Evolutionary conservation across 495 filamentous ascomycete species (phyloP).

Genomic region (Xylaria intraflava): DNA sequence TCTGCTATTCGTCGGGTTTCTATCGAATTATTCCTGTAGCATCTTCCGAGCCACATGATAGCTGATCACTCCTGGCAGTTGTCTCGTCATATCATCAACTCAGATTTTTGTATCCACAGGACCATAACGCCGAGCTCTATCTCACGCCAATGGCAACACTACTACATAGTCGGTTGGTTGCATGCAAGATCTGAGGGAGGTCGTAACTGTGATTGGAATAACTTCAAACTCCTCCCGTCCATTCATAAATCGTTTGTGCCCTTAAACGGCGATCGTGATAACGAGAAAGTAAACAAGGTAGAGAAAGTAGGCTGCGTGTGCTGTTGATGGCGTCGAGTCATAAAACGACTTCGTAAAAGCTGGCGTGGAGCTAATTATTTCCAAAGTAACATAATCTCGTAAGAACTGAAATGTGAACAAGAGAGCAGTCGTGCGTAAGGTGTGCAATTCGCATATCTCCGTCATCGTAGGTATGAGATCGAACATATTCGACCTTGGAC

Average conservation of each 20-base stretch:
- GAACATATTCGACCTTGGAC: slow-evolving; percentile 1
- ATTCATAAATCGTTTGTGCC: slow-evolving; percentile 25
- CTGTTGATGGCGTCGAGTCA: neutral
- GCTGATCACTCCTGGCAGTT: slow-evolving; percentile 5
- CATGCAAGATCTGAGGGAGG: slow-evolving; percentile 8
- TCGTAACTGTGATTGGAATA: slow-evolving; percentile 1
- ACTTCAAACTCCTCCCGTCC: slow-evolving; percentile 13
- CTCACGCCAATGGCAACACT: slow-evolving; percentile 12
- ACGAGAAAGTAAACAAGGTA: slow-evolving; percentile 16
- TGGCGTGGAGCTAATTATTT: slow-evolving; percentile 13
- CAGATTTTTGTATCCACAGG: slow-evolving; percentile 18
- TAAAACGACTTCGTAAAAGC: neutral
- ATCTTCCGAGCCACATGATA: slow-evolving; percentile 1
- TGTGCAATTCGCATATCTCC: slow-evolving; percentile 4
- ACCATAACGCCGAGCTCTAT: slow-evolving; percentile 26
- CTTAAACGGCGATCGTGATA: slow-evolving; percentile 23
- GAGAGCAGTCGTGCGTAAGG: slow-evolving; percentile 1
- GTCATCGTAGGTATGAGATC: slow-evolving; percentile 3
- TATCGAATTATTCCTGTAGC: slow-evolving; percentile 15
- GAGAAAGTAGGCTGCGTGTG: slow-evolving; percentile 6
- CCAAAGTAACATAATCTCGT: slow-evolving; percentile 9
- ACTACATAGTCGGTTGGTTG: slow-evolving; percentile 13
- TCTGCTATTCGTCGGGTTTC: slow-evolving; percentile 8
- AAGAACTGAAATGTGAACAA: slow-evolving; percentile 5
- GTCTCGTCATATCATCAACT: slow-evolving; percentile 20